Base-by-base conservation (phyloP, 2,329 filamentous ascomycete species). In the Epichloe glyceriae region DNA sequence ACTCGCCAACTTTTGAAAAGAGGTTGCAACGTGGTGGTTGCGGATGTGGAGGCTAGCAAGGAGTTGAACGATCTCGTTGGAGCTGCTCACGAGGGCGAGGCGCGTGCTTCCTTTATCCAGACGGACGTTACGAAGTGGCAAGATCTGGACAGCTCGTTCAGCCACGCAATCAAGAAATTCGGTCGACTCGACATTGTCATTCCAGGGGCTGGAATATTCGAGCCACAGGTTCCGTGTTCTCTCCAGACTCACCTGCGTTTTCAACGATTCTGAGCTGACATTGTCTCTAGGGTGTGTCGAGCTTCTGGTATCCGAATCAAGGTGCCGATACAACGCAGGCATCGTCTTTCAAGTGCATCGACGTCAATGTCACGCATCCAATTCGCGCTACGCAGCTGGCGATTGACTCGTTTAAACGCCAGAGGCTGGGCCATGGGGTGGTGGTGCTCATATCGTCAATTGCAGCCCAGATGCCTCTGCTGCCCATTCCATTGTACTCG, bases 51-150 rank as follows among this genome's bases (percentile, higher is more conserved):
- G 7, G 58, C 69, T 0, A 64, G 64, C 0, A 60, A 63, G 1
- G 64, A 67, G 55, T 62, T 66, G 22, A 17, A 46, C 14, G 20
- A 17, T 14, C 46, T 52, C n/a, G 10, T 46, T 15, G 15, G 39
- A 7, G 10, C 14, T 15, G 19, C 2, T 20, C 12, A 37, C 2
- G 34, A 39, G 12, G 51, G 61, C 34, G 50, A 50, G 30, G 49
- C 58, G 3, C 55, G 58, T 30, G 64, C 60, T 5, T 51, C 65
- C n/a, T 70, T 67, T 53, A 57, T 64, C 30, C 56, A 60, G 53
- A 67, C 65, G 11, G 65, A 70, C 55, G 67, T 70, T 10, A 61
- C 64, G 4, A 57, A 58, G 11, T 68, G 66, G 66, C 39, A 54
- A 5, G 56, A 63, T 12, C 55, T 69, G 1, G 49, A 57, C 12